Evolutionary conservation across 2,329 filamentous ascomycete genomes (phyloP), one percentile per base, ranked within the genome.

Genomic region (Diplodia sapinea): DNA sequence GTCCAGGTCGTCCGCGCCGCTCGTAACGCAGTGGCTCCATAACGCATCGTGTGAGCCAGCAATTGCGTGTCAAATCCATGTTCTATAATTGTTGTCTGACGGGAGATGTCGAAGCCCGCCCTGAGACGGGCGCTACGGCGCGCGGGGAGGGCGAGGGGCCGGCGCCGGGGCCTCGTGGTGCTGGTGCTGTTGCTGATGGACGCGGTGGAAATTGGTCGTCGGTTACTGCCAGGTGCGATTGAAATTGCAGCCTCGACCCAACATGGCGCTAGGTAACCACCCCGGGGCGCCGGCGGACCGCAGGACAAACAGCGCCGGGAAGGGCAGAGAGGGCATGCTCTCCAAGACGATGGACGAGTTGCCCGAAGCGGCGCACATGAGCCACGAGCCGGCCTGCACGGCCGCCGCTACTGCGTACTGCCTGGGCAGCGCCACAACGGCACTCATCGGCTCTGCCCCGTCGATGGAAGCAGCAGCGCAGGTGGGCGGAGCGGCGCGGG

Each of bases 191-290:
- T 61, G 57, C 57, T 61, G 57, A 61, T 61, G 57, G 23, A 31
- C 57, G 57, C 57, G 26, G 57, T 61, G 55, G 55, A 59, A 59
- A 59, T 59, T 59, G 55, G 38, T 9, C 12, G 20, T 47, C 40
- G 40, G 40, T n/a, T 47, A 9, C 12, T 43, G 13, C 52, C 31
- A 31, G 47, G 20, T 59, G n/a, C 40, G 55, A 31, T 55, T 26
- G 55, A 43, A 43, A 59, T 59, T 59, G 55, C 40, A 47, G 55
- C 26, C 26, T 23, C 55, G 40, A n/a, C 38, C 36, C 36, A 38
- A 38, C 36, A 38, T 12, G 36, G 36, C 36, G 36, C 36, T 38
- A 38, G 40, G 36, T 17, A 59, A 23, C 20, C 26, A 12, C 20
- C 29, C 55, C 9, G 54, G 26, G 29, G 29, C 52, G 52, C 6